Evolutionary conservation across 2,329 filamentous ascomycete species (phyloP).

Genomic region (Pyrenophora seminiperda): DNA sequence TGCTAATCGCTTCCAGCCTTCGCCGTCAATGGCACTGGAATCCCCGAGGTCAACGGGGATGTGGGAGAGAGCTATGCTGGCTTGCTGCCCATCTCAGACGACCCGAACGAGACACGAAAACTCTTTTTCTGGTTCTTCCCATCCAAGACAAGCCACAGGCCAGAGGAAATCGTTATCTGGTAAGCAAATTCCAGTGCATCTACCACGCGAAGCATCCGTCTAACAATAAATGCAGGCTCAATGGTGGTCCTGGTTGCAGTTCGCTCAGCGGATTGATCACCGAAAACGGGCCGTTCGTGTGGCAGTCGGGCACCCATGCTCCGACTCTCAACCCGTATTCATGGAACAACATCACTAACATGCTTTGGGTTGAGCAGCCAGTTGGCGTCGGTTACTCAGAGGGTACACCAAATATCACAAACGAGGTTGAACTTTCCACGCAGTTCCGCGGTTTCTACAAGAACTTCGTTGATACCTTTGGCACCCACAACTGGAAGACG

Average conservation of each 20-base stretch:
- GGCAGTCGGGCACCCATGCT: slow-evolving; percentile 68
- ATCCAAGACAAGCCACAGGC: too few relatives aligned
- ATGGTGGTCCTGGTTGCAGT: slow-evolving; percentile 49
- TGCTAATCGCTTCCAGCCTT: too few relatives aligned
- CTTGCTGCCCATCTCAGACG: slow-evolving; percentile 61
- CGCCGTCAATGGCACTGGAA: slow-evolving; percentile 65
- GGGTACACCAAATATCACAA: slow-evolving; percentile 53
- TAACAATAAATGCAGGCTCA: too few relatives aligned
- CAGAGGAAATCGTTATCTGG: slow-evolving; percentile 68
- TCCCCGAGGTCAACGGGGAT: slow-evolving; percentile 73
- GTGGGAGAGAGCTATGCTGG: slow-evolving; percentile 70
- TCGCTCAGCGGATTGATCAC: slow-evolving; percentile 73
- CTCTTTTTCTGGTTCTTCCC: slow-evolving; percentile 72
- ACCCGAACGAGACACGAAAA: slow-evolving; percentile 56
- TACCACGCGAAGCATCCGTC: too few relatives aligned
- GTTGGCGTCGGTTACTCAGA: slow-evolving; percentile 54
- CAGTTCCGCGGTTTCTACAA: slow-evolving; percentile 59
- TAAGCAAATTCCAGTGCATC: too few relatives aligned
- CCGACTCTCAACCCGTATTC: slow-evolving; percentile 70
- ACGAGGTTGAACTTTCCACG: slow-evolving; percentile 54
- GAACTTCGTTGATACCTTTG: slow-evolving; percentile 62
- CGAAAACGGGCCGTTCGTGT: slow-evolving; percentile 70
- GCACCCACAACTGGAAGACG: slow-evolving; percentile 58
- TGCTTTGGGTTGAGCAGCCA: slow-evolving; percentile 56
- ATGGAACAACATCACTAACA: slow-evolving; percentile 61